Conservation (phyloP, 2,329 filamentous ascomycete species). For the Aspergillus sp. region DNA sequence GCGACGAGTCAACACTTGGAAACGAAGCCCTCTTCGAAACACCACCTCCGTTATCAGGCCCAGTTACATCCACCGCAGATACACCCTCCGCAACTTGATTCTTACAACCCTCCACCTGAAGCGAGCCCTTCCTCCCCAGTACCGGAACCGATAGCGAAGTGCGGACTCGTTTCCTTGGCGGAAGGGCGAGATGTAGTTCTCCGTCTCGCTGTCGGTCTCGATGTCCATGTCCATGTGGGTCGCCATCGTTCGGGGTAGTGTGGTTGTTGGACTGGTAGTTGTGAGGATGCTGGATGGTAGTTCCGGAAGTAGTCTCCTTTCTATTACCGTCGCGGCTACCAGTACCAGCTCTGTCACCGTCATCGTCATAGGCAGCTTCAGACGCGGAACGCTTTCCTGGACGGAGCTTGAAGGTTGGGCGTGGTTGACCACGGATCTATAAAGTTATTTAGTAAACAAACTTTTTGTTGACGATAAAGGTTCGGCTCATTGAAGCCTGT, state of each 20-base stretch:
- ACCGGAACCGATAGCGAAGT: background rate
- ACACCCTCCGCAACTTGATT: background rate
- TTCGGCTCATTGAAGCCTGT: background rate
- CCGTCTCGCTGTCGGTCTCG: background rate
- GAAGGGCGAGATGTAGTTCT: background rate
- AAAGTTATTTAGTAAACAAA: background rate
- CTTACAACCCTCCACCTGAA: background rate
- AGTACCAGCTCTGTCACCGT: too few relatives aligned
- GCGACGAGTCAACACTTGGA: background rate
- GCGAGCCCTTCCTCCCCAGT: background rate
- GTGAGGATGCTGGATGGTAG: background rate
- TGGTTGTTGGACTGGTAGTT: background rate
- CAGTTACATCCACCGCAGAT: background rate
- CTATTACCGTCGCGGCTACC: background rate
- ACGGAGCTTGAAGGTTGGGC: background rate
- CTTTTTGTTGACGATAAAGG: background rate
- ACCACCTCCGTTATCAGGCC: background rate
- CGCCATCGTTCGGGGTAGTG: background rate
- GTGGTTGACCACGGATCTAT: background rate
- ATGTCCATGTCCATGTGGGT: background rate
- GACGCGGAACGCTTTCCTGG: background rate
- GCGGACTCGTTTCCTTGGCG: conserved; percentile 13
- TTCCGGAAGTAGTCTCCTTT: background rate
- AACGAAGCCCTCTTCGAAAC: background rate
- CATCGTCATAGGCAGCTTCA: background rate